These are phyloP conservation scores for Coemansia sp. DNA, from an alignment of 192 early-diverging fungal species.

Conservation along the genomic window DNA sequence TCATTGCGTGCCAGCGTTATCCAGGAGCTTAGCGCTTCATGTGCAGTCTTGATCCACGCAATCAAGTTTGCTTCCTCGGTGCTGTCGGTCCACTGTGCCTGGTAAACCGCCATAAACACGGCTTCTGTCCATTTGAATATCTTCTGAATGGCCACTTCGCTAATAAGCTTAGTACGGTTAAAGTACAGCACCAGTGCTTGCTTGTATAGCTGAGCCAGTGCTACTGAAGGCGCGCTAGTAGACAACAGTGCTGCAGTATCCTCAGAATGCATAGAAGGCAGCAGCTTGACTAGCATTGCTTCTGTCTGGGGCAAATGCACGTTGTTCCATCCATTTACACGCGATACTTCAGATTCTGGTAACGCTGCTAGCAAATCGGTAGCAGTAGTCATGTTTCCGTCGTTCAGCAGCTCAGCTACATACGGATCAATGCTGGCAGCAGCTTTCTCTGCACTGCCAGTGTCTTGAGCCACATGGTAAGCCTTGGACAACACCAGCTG, in stretches of 20 bases:
- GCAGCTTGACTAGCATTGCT: slow-evolving; percentile 1
- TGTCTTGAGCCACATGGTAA: slow-evolving; percentile 16
- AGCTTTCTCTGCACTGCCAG: slow-evolving; percentile 14
- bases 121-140: slow-evolving; percentile 31
- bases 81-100: slow-evolving; percentile 13
- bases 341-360: slow-evolving; percentile 19
- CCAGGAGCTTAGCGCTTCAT: slow-evolving; percentile 35
- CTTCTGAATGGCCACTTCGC: neutral
- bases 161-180: slow-evolving; percentile 11
- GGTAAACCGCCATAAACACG: slow-evolving; percentile 23
- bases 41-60: slow-evolving; percentile 9
- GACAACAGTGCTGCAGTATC: neutral
- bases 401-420: slow-evolving; percentile 11
- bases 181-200: slow-evolving; percentile 29
- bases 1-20: slow-evolving; percentile 23
- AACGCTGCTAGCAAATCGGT: slow-evolving; percentile 22
- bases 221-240: neutral
- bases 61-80: neutral
- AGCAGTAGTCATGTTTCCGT: slow-evolving; percentile 3
- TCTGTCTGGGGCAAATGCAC: slow-evolving; percentile 20
- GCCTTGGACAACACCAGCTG: slow-evolving; percentile 34
- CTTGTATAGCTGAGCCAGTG: slow-evolving; percentile 17
- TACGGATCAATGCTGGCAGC: slow-evolving; percentile 29
- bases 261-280: neutral
- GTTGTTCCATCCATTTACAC: slow-evolving; percentile 6